phyloP scores from a whole-genome alignment of 2,329 filamentous ascomycete genomes.

The Metarhizium brunneum region DNA sequence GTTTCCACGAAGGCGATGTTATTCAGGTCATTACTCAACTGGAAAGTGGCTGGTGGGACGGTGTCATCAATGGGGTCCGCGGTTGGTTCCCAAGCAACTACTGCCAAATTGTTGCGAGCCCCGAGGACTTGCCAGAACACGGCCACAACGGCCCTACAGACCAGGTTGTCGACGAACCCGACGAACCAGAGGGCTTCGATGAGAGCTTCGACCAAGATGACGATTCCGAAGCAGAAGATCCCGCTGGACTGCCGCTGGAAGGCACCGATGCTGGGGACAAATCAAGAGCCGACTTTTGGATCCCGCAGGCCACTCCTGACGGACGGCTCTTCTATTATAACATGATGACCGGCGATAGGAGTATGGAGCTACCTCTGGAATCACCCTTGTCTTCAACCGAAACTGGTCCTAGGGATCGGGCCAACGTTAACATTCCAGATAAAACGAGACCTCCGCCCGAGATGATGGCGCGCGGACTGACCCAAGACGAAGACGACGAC shows the following conservation, averaged over 20 bases:
- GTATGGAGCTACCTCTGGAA: constrained; percentile 88
- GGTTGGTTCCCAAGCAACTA: constrained; percentile 99
- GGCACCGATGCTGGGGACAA: constrained; percentile 52
- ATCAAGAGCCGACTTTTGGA: constrained; percentile 94
- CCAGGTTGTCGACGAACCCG: constrained; percentile 52
- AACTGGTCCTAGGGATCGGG: constrained; percentile 77
- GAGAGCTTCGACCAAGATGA: constrained; percentile 59
- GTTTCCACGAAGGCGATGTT: constrained; percentile 92
- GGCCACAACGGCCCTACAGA: constrained; percentile 44
- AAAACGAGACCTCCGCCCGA: constrained; percentile 84
- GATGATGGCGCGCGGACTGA: constrained; percentile 75
- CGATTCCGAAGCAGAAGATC: constrained; percentile 53
- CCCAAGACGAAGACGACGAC: constrained; percentile 82
- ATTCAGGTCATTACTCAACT: constrained; percentile 98
- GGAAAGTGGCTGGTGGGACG: constrained; percentile 99
- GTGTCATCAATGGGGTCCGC: constrained; percentile 89
- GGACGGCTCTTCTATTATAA: constrained; percentile 97
- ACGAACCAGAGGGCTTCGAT: constrained; percentile 57
- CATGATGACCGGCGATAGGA: constrained; percentile 89
- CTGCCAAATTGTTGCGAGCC: constrained; percentile 73
- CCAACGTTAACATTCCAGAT: constrained; percentile 80
- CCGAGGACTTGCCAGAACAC: constrained; percentile 61
- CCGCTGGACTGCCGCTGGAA: constrained; percentile 57
- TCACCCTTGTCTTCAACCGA: constrained; percentile 75
- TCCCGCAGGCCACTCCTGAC: constrained; percentile 90